Base-by-base conservation (phyloP, 768 basidiomycete species). In the Pleurotus cornucopiae region DNA sequence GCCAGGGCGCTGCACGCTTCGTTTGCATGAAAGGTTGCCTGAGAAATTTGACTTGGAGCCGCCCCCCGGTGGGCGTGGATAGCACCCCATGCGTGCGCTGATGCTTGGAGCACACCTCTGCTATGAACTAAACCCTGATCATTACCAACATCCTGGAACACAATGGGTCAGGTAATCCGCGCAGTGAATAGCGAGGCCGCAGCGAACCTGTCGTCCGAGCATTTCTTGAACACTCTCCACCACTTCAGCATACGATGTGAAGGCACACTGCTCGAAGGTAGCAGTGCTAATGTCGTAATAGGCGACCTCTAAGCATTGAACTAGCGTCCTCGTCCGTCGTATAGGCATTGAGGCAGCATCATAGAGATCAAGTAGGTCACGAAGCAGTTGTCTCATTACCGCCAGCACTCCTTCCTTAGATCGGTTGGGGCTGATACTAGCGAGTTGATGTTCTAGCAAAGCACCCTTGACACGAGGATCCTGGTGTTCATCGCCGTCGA, bases 41-140 rank as follows among this genome's bases (percentile, higher is more conserved):
- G 62, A 0, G 67, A 55, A 54, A 71, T 74, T 64, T 82, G 77
- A 20, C 78, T 68, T 0, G 69, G 58, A 54, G 80, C 74, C 6
- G 67, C 71, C 4, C 71, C 73, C 12, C 82, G 79, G 67, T 94
- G 90, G 16, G 82, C 78, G 62, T 89, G 85, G 16, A 94, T 70
- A 0, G 86, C 83, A 45, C 83, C 70, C 84, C 86, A 89, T 21
- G 94, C 73, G 62, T 88, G 82, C 0, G 78, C 73, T 1, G 76
- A 69, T 1, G 81, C 76, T 25, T 71, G 76, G 61, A 86, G 83
- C 63, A 88, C 83, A 5, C 61, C 54, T 23, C 64, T 62, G 49
- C 72, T 77, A 11, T 58, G 58, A 2, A 66, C 64, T 16, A 80
- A 64, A 0, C 56, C 62, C 1, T 46, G 48, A 58, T 81, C 80